phyloP scores from a whole-genome alignment of 345 rosid genomes.

The Eucalyptus curtisii region DNA sequence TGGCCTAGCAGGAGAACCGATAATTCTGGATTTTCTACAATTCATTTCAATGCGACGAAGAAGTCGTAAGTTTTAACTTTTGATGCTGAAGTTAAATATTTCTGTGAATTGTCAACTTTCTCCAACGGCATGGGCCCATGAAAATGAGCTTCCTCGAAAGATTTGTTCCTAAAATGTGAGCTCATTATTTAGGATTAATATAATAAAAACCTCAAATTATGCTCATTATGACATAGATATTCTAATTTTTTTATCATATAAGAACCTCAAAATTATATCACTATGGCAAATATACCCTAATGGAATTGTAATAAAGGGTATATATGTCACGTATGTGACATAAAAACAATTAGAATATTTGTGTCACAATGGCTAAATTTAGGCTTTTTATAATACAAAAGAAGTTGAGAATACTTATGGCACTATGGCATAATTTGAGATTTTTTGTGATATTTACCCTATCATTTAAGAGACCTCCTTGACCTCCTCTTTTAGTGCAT shows the following conservation, averaged over 20 bases:
- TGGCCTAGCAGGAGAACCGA: neutral
- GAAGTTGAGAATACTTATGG: no score
- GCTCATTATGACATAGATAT: neutral
- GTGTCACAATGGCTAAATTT: no score
- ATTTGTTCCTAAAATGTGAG: neutral
- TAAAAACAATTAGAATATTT: no score
- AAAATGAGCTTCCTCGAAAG: neutral
- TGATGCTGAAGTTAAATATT: neutral
- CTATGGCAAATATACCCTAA: accelerated
- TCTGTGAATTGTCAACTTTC: neutral
- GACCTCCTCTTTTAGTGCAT: neutral
- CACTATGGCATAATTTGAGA: no score
- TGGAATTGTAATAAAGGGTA: no score
- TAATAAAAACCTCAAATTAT: neutral
- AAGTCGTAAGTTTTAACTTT: neutral
- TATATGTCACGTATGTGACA: no score
- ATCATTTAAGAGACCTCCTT: neutral
- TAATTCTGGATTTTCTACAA: neutral
- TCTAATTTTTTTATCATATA: no score
- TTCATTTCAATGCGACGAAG: neutral
- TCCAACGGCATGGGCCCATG: neutral
- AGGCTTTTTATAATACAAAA: no score
- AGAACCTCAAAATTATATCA: neutral
- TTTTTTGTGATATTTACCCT: no score
- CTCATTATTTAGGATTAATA: neutral